Conservation (phyloP, 768 basidiomycete genomes). For the Russula dissimulans region DNA sequence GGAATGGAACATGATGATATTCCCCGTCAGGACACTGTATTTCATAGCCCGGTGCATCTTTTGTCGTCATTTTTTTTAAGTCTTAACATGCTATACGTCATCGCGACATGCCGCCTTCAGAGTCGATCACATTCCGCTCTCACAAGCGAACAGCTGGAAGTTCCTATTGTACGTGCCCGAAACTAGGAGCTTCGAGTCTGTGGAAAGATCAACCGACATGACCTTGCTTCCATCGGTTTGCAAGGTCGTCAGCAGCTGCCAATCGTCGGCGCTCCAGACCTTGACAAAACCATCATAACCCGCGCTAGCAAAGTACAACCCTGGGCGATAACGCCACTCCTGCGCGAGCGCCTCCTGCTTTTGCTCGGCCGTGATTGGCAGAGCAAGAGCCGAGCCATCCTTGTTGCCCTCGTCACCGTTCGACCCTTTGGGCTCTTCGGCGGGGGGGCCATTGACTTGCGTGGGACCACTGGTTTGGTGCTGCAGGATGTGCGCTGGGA, state of each 20-base stretch:
- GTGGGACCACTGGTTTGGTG: constrained; percentile 26
- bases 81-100: constrained; percentile 13
- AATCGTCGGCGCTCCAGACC: constrained; percentile 96
- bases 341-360: constrained; percentile 35
- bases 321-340: constrained; percentile 76
- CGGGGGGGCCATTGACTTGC: constrained; percentile 39
- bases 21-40: constrained; percentile 8
- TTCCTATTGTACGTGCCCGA: constrained; percentile 90
- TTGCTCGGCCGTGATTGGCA: constrained; percentile 7
- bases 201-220: constrained; percentile 91
- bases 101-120: neutral
- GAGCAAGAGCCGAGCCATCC: constrained; percentile 1
- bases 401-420: constrained; percentile 21
- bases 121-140: constrained; percentile 12
- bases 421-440: constrained; percentile 27
- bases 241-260: constrained; percentile 83
- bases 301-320: constrained; percentile 85
- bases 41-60: constrained; percentile 15
- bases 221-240: constrained; percentile 97
- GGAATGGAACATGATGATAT: neutral
- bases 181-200: constrained; percentile 74
- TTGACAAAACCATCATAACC: constrained; percentile 96
- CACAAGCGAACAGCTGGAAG: constrained; percentile 87
- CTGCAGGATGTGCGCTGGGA: constrained; percentile 32
- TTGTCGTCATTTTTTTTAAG: constrained; percentile 10